phyloP scores from a whole-genome alignment of 495 filamentous ascomycete genomes.

The Aspergillus nidulans region DNA sequence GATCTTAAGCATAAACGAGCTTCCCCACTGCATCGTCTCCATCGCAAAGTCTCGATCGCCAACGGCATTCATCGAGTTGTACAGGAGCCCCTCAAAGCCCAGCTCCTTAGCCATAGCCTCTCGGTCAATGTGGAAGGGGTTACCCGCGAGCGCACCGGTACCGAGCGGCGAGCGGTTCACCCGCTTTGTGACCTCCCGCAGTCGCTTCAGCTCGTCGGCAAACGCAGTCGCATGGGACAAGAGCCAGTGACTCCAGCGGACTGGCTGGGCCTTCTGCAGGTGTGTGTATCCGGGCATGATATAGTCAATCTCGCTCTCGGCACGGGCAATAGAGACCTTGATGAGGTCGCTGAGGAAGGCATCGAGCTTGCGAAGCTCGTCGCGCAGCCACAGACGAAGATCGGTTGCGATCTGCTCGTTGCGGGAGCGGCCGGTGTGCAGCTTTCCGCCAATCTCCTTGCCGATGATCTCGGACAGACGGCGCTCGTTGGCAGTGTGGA shows the following conservation, averaged over 20 bases:
- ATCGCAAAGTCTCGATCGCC: constrained; percentile 85
- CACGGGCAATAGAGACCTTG: constrained; percentile 64
- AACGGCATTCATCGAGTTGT: constrained; percentile 81
- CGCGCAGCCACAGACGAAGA: constrained; percentile 87
- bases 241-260: constrained; percentile 86
- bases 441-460: constrained; percentile 79
- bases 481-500: constrained; percentile 93
- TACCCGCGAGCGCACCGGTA: constrained; percentile 84
- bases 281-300: constrained; percentile 75
- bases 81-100: constrained; percentile 75
- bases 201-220: constrained; percentile 69
- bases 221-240: constrained; percentile 76
- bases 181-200: constrained; percentile 67
- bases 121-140: constrained; percentile 88
- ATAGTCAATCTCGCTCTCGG: constrained; percentile 72
- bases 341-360: constrained; percentile 64
- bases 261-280: constrained; percentile 84
- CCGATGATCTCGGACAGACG: constrained; percentile 86
- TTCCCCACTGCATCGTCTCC: constrained; percentile 87
- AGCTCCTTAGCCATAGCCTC: constrained; percentile 83
- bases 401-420: constrained; percentile 95
- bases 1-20: constrained; percentile 80
- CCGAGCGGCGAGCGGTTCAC: constrained; percentile 80
- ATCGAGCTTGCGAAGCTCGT: constrained; percentile 70
- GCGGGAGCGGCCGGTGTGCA: constrained; percentile 86